These are phyloP conservation scores for Xerocomus potaroensis DNA, from an alignment of 768 basidiomycete genomes.

Conservation along the genomic window DNA sequence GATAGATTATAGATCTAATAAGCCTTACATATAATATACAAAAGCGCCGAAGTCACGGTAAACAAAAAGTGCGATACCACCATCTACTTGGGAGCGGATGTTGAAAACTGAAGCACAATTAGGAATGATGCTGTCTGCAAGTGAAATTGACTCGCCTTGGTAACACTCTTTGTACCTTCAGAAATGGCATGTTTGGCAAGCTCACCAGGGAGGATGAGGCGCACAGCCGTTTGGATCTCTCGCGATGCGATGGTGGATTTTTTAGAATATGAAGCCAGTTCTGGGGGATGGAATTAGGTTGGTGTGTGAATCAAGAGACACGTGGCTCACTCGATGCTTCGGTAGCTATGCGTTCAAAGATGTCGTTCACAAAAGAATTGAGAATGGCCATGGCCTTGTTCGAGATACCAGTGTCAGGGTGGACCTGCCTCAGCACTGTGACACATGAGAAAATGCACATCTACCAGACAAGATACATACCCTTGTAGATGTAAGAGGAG, in stretches of 20 bases:
- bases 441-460: conserved; percentile 1
- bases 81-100: conserved; percentile 41
- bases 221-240: conserved; percentile 95
- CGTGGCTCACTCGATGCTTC: conserved; percentile 74
- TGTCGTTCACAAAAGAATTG: conserved; percentile 91
- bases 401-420: conserved; percentile 98
- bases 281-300: conserved; percentile 33
- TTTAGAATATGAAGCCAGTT: conserved; percentile 97
- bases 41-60: conserved; percentile 12
- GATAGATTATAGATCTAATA: conserved; percentile 28
- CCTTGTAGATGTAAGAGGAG: conserved; percentile 94
- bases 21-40: conserved; percentile 33
- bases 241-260: conserved; percentile 98
- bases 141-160: conserved; percentile 39
- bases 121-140: neutral
- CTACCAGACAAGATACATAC: conserved; percentile 30
- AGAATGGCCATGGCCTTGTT: conserved; percentile 94
- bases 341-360: conserved; percentile 88
- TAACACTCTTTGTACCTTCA: conserved; percentile 80
- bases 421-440: conserved; percentile 91
- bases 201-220: conserved; percentile 94
- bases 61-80: conserved; percentile 12
- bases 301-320: neutral
- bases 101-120: conserved; percentile 35
- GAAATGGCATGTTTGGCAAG: conserved; percentile 98